These are phyloP conservation scores for Phytophthora tentaculata DNA, from an alignment of 352 stramenopile genomes.

Conservation along the genomic window DNA sequence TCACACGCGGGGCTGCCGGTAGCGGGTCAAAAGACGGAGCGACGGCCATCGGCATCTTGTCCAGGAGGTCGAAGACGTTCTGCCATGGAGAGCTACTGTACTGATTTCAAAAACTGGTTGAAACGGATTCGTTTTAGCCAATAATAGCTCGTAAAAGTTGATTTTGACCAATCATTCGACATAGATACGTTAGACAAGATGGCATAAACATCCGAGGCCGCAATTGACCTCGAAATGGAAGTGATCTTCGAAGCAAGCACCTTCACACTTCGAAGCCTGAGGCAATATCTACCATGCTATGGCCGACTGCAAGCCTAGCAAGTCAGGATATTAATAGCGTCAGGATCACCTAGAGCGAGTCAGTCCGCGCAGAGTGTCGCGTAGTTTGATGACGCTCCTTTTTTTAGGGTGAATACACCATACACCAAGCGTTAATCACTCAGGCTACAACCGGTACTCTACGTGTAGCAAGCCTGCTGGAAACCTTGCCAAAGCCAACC, in stretches of 20 bases:
- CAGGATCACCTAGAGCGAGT: no score
- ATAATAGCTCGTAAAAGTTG: conserved; percentile 1
- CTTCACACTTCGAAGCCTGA: no score
- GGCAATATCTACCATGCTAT: no score
- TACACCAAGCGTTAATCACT: neutral
- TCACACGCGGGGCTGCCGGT: neutral
- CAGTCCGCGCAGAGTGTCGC: neutral
- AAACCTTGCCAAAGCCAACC: no score
- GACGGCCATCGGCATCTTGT: conserved; percentile 10
- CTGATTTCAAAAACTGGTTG: no score
- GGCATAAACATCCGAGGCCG: conserved; percentile 16
- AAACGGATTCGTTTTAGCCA: conserved; percentile 15
- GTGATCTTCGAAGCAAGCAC: no score
- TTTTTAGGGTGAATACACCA: neutral
- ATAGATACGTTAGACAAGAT: neutral
- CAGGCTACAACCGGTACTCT: neutral
- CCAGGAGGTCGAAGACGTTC: conserved; percentile 11
- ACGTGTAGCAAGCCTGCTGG: no score
- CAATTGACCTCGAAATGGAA: conserved; percentile 1
- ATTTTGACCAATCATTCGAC: conserved; percentile 17
- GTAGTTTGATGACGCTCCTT: neutral
- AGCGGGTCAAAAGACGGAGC: conserved; percentile 21
- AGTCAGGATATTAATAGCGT: no score
- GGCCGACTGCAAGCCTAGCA: no score
- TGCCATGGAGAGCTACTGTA: conserved; percentile 13